Evolutionary conservation across 192 early-diverging fungal genomes (phyloP).

Genomic region (Coemansia erecta): DNA sequence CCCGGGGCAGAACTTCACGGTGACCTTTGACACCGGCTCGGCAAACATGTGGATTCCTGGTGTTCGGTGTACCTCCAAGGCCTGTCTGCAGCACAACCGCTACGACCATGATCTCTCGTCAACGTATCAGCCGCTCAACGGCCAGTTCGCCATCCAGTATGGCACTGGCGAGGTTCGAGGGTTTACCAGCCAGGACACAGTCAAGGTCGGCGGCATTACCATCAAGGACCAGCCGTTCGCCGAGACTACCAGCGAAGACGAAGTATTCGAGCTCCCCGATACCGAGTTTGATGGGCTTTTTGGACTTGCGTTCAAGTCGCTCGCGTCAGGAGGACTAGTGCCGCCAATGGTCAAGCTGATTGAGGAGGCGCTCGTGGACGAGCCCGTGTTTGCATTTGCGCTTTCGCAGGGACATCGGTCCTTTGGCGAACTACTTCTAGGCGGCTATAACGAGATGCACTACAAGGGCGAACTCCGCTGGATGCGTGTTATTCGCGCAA

Average conservation of each 20-base stretch:
- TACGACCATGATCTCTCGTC: conserved; percentile 44
- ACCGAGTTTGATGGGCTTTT: conserved; percentile 56
- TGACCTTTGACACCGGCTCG: conserved; percentile 76
- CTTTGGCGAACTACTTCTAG: conserved; percentile 52
- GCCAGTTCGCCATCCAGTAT: conserved; percentile 51
- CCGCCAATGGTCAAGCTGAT: conserved; percentile 53
- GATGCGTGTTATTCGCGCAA: conserved; percentile 54
- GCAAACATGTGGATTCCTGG: conserved; percentile 66
- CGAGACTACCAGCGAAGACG: conserved; percentile 47
- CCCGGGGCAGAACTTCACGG: conserved; percentile 62
- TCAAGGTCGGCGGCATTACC: conserved; percentile 45
- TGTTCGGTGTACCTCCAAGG: conserved; percentile 43
- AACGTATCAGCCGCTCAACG: conserved; percentile 45
- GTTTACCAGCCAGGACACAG: conserved; percentile 45
- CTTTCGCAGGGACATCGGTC: conserved; percentile 43
- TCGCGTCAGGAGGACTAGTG: conserved; percentile 42
- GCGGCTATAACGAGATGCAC: conserved; percentile 54
- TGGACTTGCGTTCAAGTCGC: conserved; percentile 52
- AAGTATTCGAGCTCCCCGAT: conserved; percentile 44
- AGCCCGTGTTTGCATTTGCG: conserved; percentile 50
- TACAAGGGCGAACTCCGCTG: conserved; percentile 58
- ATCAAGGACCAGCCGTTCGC: conserved; percentile 55
- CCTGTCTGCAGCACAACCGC: conserved; percentile 42
- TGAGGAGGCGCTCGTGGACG: conserved; percentile 43
- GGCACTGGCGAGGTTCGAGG: conserved; percentile 53